Percentiles rank a stretch among this genome's conserved stretches.
Conservation (phyloP, 306 rosid species). For the Cotoneaster glaucophyllus region DNA sequence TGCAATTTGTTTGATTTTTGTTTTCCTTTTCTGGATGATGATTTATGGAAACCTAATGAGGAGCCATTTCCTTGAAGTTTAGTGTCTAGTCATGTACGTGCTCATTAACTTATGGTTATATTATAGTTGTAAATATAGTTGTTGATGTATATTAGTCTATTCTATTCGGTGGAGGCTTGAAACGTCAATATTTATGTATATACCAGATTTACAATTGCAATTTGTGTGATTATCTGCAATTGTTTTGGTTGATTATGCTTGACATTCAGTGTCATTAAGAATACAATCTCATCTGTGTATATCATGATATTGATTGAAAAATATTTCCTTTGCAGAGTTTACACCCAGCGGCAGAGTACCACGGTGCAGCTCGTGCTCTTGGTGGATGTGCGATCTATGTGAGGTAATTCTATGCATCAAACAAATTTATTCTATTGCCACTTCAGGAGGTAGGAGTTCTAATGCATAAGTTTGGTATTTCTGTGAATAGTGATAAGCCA, state of each 20-base stretch:
- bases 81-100: neutral
- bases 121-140: neutral
- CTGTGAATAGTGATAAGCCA: conserved; percentile 66
- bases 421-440: neutral
- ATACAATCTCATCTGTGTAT: neutral
- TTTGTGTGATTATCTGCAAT: neutral
- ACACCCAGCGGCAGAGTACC: conserved; percentile 92
- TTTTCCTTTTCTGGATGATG: too few species aligned
- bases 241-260: neutral
- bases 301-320: conserved; percentile 12
- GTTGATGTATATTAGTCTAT: neutral
- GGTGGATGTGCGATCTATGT: conserved; percentile 98
- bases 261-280: neutral
- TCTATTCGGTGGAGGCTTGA: neutral
- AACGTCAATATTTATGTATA: neutral
- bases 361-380: conserved; percentile 91
- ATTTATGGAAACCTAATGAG: neutral
- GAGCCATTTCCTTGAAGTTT: neutral
- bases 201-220: neutral
- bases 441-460: neutral
- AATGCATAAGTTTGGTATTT: neutral
- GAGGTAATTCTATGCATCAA: conserved; percentile 36
- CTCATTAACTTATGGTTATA: neutral
- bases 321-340: conserved; percentile 45
- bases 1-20: neutral